Evolutionary conservation across 2,329 filamentous ascomycete genomes (phyloP), one percentile per base, ranked within the genome.

Genomic region (Trichoderma brevicompactum): DNA sequence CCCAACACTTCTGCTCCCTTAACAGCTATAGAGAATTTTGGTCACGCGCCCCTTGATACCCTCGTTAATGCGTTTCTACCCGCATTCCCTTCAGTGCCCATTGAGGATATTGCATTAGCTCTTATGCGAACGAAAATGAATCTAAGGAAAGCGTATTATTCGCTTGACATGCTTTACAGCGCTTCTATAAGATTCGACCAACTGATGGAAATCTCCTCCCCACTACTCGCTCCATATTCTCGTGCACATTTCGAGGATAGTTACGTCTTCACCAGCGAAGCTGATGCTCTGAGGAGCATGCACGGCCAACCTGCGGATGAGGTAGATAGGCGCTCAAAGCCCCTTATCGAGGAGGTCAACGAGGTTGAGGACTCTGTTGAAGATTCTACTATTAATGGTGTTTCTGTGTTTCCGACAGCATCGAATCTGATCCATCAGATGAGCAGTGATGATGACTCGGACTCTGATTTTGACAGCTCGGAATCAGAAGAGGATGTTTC

Each of bases 1-100:
- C 34, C 19, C 8, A 2, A 13, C 5, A n/a, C 50, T 40, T 36
- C 55, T 2, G 40, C 12, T 6, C 15, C 32, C 6, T n/a, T 49
- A 17, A 23, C 32, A 46, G 32, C 12, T 17, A 10, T n/a, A 19
- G n/a, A 53, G 10, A 9, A 7, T 10, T 34, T 54, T 34, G 10
- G 13, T 32, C 12, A n/a, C 17, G 41, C 70, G 8, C 48, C 68
- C 23, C 50, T 77, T 0, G 76, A 81, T 40, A 76, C 76, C 28
- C 68, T 75, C 12, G 70, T 65, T 7, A 74, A 76, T n/a, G 69
- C 83, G 2, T 77, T 63, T 17, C 49, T 74, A 49, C 70, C 73
- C 15, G 81, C 82, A 0, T 85, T 83, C 49, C 82, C 82, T 8
- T 71, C 78, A 1, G 68, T 74, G 7, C 69, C 73, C 2, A 68